Evolutionary conservation across 306 rosid genomes (phyloP), one percentile per base, ranked within the genome.

Genomic region (Casuarina equisetifolia): DNA sequence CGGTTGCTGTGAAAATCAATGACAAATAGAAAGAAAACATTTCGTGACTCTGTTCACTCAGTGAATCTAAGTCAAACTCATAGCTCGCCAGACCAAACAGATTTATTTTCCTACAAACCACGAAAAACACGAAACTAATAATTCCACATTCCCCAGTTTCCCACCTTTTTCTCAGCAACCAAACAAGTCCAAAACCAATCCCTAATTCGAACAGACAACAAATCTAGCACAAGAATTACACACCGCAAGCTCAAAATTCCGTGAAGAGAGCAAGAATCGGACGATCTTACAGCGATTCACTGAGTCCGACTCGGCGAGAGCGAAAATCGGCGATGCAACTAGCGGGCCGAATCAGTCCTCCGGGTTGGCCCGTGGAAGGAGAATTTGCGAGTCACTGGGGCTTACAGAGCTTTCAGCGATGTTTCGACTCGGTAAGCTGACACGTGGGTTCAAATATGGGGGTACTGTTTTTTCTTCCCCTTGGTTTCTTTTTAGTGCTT

Each of bases 271-370:
- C 35, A 53, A 53, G 76, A 50, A 67, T 36, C 19, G 36, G 52
- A 78, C 58, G 63, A 73, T 69, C 87, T 76, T 80, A 84, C 87
- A 52, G 80, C 48, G 79, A 52, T 36, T 36, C 46, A 57, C 73
- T 74, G 80, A 82, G 76, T 69, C 44, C 49, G 74, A 74, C 67
- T 40, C 78, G 80, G 72, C 48, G 68, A 51, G 58, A 54, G 40
- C 36, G 71, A 12, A 74, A 84, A 61, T 76, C 17, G 61, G 78
- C 67, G 78, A 36, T 17, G 78, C 52, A 43, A 83, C 39, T 76
- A 16, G 78, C 72, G 78, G 74, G 82, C 38, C 19, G 53, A 58
- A 63, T 54, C 53, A 17, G 51, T 80, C 50, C 73, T 42, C 75
- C 84, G 74, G 69, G 77, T 61, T 73, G 50, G 76, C 78, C 19